A percentile compares a stretch with the other conserved stretches of the same genome.
phyloP scores from a whole-genome alignment of 768 basidiomycete genomes.

The Suillus brevipes region DNA sequence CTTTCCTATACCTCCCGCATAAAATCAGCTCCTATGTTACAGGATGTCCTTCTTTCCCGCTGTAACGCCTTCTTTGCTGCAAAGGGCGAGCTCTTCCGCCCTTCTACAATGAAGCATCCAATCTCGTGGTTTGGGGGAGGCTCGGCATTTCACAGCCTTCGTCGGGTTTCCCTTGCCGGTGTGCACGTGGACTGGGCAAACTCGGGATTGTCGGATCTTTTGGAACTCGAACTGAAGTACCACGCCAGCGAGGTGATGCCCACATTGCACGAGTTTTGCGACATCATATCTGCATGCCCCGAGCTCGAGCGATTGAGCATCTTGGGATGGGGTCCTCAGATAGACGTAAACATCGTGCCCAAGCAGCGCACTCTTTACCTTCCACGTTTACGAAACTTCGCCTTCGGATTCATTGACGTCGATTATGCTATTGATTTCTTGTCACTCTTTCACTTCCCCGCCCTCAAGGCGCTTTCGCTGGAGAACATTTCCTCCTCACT shows the following conservation, averaged over 20 bases:
- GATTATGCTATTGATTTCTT: constrained; percentile 40
- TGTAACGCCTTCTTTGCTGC: constrained; percentile 60
- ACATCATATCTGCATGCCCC: constrained; percentile 42
- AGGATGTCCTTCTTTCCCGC: constrained; percentile 46
- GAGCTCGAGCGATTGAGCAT: constrained; percentile 45
- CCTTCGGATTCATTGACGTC: constrained; percentile 46
- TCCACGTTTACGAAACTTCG: constrained; percentile 33
- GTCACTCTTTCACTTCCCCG: constrained; percentile 39
- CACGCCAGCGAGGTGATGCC: constrained; percentile 60
- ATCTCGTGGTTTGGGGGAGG: constrained; percentile 45
- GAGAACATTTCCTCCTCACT: constrained; percentile 49
- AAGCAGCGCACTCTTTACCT: constrained; percentile 25
- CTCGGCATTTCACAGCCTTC: constrained; percentile 32
- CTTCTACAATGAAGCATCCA: constrained; percentile 38
- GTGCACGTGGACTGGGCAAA: constrained; percentile 58
- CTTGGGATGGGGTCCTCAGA: constrained; percentile 53
- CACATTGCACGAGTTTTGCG: constrained; percentile 43
- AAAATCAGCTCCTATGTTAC: constrained; percentile 37
- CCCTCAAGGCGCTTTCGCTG: constrained; percentile 38
- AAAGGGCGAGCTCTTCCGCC: constrained; percentile 45
- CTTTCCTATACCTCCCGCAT: constrained; percentile 40
- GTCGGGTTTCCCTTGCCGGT: constrained; percentile 48
- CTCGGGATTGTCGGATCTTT: constrained; percentile 43
- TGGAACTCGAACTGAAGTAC: constrained; percentile 53
- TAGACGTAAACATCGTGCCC: constrained; percentile 16